These are phyloP conservation scores for Hypsizygus marmoreus DNA, from an alignment of 768 basidiomycete species.

Conservation along the genomic window DNA sequence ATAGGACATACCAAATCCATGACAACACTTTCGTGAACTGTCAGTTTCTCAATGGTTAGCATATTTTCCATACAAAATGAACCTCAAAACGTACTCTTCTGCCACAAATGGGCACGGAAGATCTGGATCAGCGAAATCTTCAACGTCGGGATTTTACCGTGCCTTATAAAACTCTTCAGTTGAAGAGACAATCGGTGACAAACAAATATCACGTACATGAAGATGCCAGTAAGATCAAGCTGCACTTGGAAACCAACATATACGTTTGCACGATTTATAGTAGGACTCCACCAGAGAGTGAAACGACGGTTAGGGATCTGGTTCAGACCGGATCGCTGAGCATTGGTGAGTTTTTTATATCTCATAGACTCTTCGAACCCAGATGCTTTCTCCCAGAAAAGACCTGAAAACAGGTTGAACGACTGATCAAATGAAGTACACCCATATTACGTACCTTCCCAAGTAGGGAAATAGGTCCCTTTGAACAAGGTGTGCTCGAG, in stretches of 20 bases:
- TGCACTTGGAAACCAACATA: conserved; percentile 99
- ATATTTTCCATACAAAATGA: conserved; percentile 20
- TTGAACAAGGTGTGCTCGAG: conserved; percentile 97
- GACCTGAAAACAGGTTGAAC: conserved; percentile 44
- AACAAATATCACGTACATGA: conserved; percentile 59
- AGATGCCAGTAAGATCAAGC: conserved; percentile 95
- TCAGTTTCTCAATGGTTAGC: conserved; percentile 5
- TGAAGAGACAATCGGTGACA: conserved; percentile 1
- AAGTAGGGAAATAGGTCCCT: conserved; percentile 96
- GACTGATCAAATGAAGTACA: conserved; percentile 1
- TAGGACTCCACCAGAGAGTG: conserved; percentile 99
- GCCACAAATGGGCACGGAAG: conserved; percentile 99
- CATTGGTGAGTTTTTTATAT: conserved; percentile 96
- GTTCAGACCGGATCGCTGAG: conserved; percentile 96
- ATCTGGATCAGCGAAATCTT: conserved; percentile 99
- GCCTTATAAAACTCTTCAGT: conserved; percentile 48
- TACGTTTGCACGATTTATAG: conserved; percentile 98
- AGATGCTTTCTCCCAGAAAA: conserved; percentile 98
- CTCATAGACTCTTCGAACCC: conserved; percentile 97
- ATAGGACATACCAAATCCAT: conserved; percentile 72
- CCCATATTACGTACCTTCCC: conserved; percentile 66
- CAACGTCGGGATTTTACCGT: conserved; percentile 96
- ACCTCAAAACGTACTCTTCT: conserved; percentile 78
- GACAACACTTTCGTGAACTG: conserved; percentile 89
- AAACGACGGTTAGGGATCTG: conserved; percentile 99